Evolutionary conservation across 1,139 yeast genomes (phyloP).

Genomic region (Geotrichum aggregatum): DNA sequence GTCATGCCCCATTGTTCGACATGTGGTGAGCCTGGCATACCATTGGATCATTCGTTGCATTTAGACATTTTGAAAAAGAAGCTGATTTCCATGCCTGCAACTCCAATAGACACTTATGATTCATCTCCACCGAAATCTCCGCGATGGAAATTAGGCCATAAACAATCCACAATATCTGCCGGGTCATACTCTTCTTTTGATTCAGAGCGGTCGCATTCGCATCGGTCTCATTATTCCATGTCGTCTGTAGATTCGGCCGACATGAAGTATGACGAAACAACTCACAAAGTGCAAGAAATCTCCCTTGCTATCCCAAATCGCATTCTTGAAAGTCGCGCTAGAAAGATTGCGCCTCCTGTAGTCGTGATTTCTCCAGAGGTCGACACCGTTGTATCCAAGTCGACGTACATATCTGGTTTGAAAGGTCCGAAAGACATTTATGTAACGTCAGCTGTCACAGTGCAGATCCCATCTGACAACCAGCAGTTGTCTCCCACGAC

Average conservation of each 20-base stretch:
- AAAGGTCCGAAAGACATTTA: slow-evolving; percentile 13
- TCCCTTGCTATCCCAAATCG: slow-evolving; percentile 18
- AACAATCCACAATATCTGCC: slow-evolving; percentile 12
- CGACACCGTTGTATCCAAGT: slow-evolving; percentile 19
- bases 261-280: not conserved
- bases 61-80: slow-evolving; percentile 28
- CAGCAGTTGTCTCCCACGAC: slow-evolving; percentile 19
- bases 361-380: slow-evolving; percentile 25
- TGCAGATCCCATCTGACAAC: slow-evolving; percentile 14
- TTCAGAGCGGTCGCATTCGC: slow-evolving; percentile 8
- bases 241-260: slow-evolving; percentile 15
- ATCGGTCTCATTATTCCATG: not conserved
- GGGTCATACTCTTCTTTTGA: slow-evolving; percentile 13
- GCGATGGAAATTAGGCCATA: slow-evolving; percentile 3
- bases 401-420: slow-evolving; percentile 3
- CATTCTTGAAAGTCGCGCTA: slow-evolving; percentile 18
- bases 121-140: not conserved
- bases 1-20: slow-evolving; percentile 31
- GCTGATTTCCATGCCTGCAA: slow-evolving; percentile 18
- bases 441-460: slow-evolving; percentile 19
- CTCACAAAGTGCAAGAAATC: slow-evolving; percentile 10
- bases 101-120: not conserved
- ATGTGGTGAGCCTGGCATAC: slow-evolving; percentile 29
- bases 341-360: slow-evolving; percentile 20
- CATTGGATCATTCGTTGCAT: slow-evolving; percentile 24